Base-by-base conservation (phyloP, 495 filamentous ascomycete genomes). In the Parmelia sp. region DNA sequence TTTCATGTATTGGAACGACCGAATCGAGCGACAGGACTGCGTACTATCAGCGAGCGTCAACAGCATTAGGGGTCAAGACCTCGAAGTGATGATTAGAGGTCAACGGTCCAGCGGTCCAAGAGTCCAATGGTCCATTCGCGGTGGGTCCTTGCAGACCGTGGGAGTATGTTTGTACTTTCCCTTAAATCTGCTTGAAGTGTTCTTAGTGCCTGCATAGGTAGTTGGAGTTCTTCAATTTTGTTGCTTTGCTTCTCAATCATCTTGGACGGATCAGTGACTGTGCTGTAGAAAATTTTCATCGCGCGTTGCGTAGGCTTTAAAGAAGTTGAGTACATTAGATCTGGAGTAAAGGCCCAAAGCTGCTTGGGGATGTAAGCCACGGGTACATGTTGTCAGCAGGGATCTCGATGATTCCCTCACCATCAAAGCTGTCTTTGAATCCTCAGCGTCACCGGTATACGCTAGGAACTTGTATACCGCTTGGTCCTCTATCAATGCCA, bases 301-400 rank as follows among this genome's bases (percentile, higher is more conserved):
- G 85, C 88, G n/a, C 77, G 74, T 57, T 77, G 76, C 29, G 76
- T 68, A 25, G 62, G 71, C 33, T 74, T 66, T 37, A 74, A 77
- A 0, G 82, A 80, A 23, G 80, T 83, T 19, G 82, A 82, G 67
- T 88, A 92, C 11, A 78, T 74, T 31, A 91, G 80, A 66, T 87
- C 80, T 25, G 82, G 81, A 63, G 87, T 91, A 66, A 92, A 87
- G 15, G 89, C 79, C 90, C 90, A 92, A 27, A 79, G 72, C 76
- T 81, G 59, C 47, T 37, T 53, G 11, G 25, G n/a, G n/a, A 58
- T 49, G 15, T 62, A 19, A 64, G 39, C 17, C 33, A 45, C 27
- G 15, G 17, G 49, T 47, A 40, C n/a, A 27, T 36, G 44, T 19
- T 7, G 42, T 60, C n/a, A 35, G 31, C 44, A 62, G 64, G 23